A percentile compares a stretch with the other conserved stretches of the same genome.
These are phyloP conservation scores for Phoma sp. DNA, from an alignment of 2,329 filamentous ascomycete species.

Conservation along the genomic window DNA sequence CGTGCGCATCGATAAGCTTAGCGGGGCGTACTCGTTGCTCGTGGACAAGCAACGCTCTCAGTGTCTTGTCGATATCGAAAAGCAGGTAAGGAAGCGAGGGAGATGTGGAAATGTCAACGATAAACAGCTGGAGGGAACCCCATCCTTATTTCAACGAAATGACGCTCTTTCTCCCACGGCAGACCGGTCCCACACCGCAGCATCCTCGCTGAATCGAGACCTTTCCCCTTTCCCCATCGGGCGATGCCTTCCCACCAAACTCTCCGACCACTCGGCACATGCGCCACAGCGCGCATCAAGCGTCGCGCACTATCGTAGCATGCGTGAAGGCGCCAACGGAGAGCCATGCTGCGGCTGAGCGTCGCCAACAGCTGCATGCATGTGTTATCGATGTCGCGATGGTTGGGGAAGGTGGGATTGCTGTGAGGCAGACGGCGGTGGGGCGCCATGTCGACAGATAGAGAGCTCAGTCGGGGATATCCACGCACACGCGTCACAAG, in stretches of 20 bases:
- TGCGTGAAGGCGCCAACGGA: background rate
- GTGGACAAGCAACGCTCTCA: background rate
- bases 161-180: slow-evolving; percentile 11
- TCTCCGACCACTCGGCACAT: slow-evolving; percentile 14
- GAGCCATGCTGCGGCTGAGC: background rate
- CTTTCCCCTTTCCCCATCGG: slow-evolving; percentile 17
- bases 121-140: slow-evolving; percentile 8
- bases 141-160: slow-evolving; percentile 21
- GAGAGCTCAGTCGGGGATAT: slow-evolving; percentile 1
- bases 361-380: background rate
- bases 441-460: slow-evolving; percentile 8
- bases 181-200: slow-evolving; percentile 1
- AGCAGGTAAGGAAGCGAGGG: background rate
- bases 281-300: slow-evolving; percentile 15
- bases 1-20: slow-evolving; percentile 16
- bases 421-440: background rate
- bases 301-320: slow-evolving; percentile 7
- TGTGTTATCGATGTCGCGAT: background rate
- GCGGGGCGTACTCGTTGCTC: background rate
- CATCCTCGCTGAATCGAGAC: slow-evolving; percentile 11
- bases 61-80: background rate
- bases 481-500: background rate
- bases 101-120: slow-evolving; percentile 5
- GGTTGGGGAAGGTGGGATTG: background rate
- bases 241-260: slow-evolving; percentile 6